Percentiles rank a stretch among this genome's conserved stretches.
Conservation (phyloP, 768 basidiomycete genomes). For the Coprinopsis sp. region DNA sequence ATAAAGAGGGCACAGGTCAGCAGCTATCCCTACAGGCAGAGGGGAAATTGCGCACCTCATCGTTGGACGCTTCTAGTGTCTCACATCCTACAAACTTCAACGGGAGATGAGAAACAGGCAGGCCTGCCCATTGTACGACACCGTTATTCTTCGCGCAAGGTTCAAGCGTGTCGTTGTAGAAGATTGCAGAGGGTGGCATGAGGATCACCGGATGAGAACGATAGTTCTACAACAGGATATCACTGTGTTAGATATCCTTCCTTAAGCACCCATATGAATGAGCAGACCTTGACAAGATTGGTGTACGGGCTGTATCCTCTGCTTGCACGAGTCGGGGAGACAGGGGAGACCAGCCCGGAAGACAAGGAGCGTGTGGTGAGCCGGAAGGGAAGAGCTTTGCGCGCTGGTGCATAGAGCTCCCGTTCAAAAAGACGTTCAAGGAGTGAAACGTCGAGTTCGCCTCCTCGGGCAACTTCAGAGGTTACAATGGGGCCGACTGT, state of each 20-base stretch:
- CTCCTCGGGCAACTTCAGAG: constrained; percentile 38
- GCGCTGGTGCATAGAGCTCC: constrained; percentile 31
- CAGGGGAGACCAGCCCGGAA: not conserved
- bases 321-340: not conserved
- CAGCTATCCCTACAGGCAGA: not conserved
- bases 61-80: constrained; percentile 37
- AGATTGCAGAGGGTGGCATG: constrained; percentile 52
- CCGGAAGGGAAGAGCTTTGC: constrained; percentile 2
- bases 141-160: constrained; percentile 45
- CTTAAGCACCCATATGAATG: not conserved
- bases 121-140: constrained; percentile 34
- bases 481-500: constrained; percentile 46
- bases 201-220: constrained; percentile 49
- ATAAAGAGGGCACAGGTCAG: no score
- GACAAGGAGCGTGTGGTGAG: not conserved
- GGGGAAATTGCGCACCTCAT: constrained; percentile 37
- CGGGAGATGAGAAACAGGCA: constrained; percentile 36
- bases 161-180: constrained; percentile 45
- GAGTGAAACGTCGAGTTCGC: constrained; percentile 45
- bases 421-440: constrained; percentile 45
- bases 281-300: constrained; percentile 39
- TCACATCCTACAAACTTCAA: constrained; percentile 42
- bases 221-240: constrained; percentile 33
- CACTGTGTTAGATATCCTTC: not conserved
- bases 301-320: constrained; percentile 38